A percentile compares a stretch with the other conserved stretches of the same genome.
Evolutionary conservation across 345 rosid species (phyloP).

Genomic region (Acer saccharum): DNA sequence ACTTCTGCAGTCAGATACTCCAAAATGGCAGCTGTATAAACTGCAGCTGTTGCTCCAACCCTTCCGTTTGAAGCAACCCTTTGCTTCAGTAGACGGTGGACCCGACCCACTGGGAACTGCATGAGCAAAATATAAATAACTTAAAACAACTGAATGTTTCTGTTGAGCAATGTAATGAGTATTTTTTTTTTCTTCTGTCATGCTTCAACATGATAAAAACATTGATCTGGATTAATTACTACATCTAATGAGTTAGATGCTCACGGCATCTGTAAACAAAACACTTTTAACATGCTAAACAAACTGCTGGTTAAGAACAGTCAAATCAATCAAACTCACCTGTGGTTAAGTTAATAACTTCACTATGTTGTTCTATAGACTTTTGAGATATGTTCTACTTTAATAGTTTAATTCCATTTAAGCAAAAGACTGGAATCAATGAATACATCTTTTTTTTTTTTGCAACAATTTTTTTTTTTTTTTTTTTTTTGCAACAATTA

Average conservation of each 20-base stretch:
- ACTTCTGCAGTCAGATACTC: slow-evolving; percentile 76
- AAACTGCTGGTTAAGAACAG: not conserved
- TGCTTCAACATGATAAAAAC: not conserved
- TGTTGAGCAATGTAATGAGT: not conserved
- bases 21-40: slow-evolving; percentile 65
- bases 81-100: slow-evolving; percentile 61
- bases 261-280: not conserved
- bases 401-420: not conserved
- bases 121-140: not conserved
- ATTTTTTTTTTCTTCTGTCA: not conserved
- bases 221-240: not conserved
- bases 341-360: not conserved
- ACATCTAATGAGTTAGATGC: not conserved
- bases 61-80: slow-evolving; percentile 70
- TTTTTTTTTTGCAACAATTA: too few relatives aligned
- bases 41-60: slow-evolving; percentile 81
- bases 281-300: not conserved
- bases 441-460: not conserved
- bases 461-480: too few relatives aligned
- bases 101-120: slow-evolving; percentile 72
- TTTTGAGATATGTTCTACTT: not conserved
- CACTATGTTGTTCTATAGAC: not conserved
- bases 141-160: not conserved
- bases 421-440: not conserved
- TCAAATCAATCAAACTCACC: not conserved